Conservation (phyloP, 768 basidiomycete species). For the Scleroderma citrinum region DNA sequence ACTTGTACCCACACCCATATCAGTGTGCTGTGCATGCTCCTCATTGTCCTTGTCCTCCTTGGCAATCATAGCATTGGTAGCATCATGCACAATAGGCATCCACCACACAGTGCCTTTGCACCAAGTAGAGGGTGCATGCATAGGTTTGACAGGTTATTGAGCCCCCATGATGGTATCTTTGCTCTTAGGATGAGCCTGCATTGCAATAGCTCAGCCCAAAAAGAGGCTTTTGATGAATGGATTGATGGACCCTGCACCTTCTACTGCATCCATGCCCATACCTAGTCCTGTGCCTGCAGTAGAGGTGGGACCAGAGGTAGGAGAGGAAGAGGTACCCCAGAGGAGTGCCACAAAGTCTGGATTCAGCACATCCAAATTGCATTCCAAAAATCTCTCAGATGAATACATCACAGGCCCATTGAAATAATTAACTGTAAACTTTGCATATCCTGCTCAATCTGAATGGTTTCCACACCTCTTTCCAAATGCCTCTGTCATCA, state of each 20-base stretch:
- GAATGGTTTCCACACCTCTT: constrained; percentile 95
- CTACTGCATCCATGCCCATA: constrained; percentile 38
- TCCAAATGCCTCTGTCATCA: no score
- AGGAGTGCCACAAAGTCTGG: constrained; percentile 91
- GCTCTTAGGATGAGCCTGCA: constrained; percentile 84
- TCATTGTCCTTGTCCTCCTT: constrained; percentile 50
- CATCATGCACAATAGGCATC: constrained; percentile 31
- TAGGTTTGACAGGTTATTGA: constrained; percentile 89
- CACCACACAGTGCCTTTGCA: constrained; percentile 71
- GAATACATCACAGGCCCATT: constrained; percentile 91
- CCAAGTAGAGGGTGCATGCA: constrained; percentile 87
- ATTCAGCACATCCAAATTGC: constrained; percentile 84
- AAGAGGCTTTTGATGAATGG: constrained; percentile 91
- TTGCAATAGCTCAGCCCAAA: constrained; percentile 82
- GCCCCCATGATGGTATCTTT: constrained; percentile 95
- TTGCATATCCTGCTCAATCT: constrained; percentile 75
- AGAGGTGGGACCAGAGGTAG: no score
- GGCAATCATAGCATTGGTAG: constrained; percentile 9
- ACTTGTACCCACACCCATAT: constrained; percentile 15
- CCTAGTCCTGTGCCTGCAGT: no score
- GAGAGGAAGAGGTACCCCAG: constrained; percentile 43
- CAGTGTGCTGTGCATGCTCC: constrained; percentile 22
- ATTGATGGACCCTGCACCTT: constrained; percentile 77
- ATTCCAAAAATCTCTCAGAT: constrained; percentile 81
- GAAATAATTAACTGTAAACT: constrained; percentile 90